Percentiles rank a stretch among this genome's conserved stretches.
Evolutionary conservation across 441 rosid genomes (phyloP).

Genomic region (Melastoma candidum): DNA sequence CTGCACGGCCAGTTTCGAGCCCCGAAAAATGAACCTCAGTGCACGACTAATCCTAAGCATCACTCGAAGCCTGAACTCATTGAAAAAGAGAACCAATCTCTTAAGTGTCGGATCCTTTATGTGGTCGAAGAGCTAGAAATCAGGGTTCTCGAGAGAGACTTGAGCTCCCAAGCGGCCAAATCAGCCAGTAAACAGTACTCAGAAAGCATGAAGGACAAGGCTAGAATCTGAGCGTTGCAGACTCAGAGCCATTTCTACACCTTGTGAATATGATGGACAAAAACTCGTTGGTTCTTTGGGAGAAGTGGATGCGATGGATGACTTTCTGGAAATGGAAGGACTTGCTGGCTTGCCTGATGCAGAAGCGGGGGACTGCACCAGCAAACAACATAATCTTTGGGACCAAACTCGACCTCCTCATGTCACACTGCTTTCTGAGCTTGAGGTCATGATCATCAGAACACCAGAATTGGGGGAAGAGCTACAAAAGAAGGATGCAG

Average conservation of each 20-base stretch:
- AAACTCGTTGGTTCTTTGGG: conserved; percentile 34
- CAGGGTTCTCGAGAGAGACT: conserved; percentile 61
- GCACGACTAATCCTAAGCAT: conserved; percentile 27
- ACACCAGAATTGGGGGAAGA: conserved; percentile 51
- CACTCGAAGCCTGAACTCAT: conserved; percentile 36
- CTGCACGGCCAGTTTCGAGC: conserved; percentile 33
- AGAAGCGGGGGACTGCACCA: conserved; percentile 28
- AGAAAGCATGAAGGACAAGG: conserved; percentile 29
- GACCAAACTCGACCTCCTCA: conserved; percentile 25
- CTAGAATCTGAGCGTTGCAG: conserved; percentile 21
- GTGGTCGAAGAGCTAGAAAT: too few relatives aligned
- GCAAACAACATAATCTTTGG: conserved; percentile 20
- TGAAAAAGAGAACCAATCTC: conserved; percentile 50
- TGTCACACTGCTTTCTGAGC: conserved; percentile 32
- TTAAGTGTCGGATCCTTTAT: conserved; percentile 45
- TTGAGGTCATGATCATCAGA: conserved; percentile 33
- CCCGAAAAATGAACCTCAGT: conserved; percentile 24
- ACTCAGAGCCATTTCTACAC: conserved; percentile 26
- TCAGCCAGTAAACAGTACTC: conserved; percentile 77
- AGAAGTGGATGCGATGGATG: conserved; percentile 67
- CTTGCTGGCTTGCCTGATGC: conserved; percentile 50
- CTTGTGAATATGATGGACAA: conserved; percentile 27
- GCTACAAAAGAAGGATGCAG: conserved; percentile 45
- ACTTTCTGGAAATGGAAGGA: too few relatives aligned
- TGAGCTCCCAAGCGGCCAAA: conserved; percentile 76